phyloP scores from a whole-genome alignment of 441 rosid species.

The Arabidopsis lyrata region DNA sequence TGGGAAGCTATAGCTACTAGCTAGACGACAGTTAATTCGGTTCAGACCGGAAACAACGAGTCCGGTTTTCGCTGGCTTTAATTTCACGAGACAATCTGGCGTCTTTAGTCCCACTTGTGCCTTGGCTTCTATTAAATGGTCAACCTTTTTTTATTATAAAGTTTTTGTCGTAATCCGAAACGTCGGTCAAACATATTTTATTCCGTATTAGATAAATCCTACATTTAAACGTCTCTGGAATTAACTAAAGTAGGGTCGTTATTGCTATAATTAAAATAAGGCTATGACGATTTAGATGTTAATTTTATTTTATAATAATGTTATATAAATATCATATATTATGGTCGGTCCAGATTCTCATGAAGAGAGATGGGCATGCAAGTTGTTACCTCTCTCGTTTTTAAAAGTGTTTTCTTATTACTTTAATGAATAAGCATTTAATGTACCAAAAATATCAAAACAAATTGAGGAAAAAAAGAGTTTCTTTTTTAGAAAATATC shows the following conservation, averaged over 20 bases:
- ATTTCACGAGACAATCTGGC: conserved; percentile 41
- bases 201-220: conserved; percentile 19
- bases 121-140: conserved; percentile 36
- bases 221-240: conserved; percentile 32
- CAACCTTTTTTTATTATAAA: conserved; percentile 40
- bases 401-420: conserved; percentile 27
- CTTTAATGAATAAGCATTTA: conserved; percentile 42
- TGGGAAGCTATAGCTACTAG: conserved; percentile 27
- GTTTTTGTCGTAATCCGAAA: conserved; percentile 28
- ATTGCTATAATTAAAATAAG: conserved; percentile 4
- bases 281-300: conserved; percentile 14
- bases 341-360: conserved; percentile 46
- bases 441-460: conserved; percentile 23
- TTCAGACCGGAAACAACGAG: conserved; percentile 37
- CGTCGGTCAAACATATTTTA: conserved; percentile 47
- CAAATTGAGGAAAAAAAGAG: conserved; percentile 10
- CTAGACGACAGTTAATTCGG: conserved; percentile 42
- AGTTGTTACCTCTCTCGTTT: conserved; percentile 32
- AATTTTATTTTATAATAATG: no score
- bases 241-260: conserved; percentile 43
- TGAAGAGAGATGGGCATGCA: conserved; percentile 46
- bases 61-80: conserved; percentile 37
- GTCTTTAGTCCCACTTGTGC: conserved; percentile 37
- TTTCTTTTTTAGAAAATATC: neutral
- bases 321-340: conserved; percentile 21